Evolutionary conservation across 352 stramenopile species (phyloP).

Genomic region (Globisporangium splendens): DNA sequence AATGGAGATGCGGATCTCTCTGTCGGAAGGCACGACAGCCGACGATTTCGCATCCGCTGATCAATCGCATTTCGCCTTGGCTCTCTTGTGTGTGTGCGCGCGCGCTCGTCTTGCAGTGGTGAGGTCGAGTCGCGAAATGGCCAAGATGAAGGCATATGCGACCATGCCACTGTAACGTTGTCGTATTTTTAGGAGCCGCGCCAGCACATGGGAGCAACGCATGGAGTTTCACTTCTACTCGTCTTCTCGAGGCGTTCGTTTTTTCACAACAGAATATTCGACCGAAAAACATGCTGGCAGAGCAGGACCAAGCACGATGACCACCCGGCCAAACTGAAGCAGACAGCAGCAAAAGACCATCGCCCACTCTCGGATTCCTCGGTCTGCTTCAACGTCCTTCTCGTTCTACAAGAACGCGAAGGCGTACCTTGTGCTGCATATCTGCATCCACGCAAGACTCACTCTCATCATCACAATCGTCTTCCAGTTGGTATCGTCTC

Average conservation of each 20-base stretch:
- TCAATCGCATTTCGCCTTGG: background rate
- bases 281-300: background rate
- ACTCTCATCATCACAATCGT: too few species aligned
- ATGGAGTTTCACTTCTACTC: slow-evolving; percentile 5
- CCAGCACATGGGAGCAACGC: background rate
- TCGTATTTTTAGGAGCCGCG: slow-evolving; percentile 3
- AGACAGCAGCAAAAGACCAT: background rate
- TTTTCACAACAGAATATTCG: background rate
- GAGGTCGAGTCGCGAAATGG: slow-evolving; percentile 1
- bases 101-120: too few species aligned
- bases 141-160: background rate
- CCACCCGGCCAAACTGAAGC: background rate
- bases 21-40: too few species aligned
- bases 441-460: too few species aligned
- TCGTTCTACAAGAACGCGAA: background rate
- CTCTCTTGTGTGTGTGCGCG: too few species aligned
- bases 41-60: background rate
- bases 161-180: background rate
- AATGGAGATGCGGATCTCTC: too few species aligned
- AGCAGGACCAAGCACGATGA: background rate
- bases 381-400: slow-evolving; percentile 3
- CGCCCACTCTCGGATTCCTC: slow-evolving; percentile 8
- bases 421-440: slow-evolving; percentile 5
- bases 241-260: slow-evolving; percentile 2
- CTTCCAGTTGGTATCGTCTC: too few species aligned